A percentile compares a stretch with the other conserved stretches of the same genome.
Evolutionary conservation across 192 early-diverging fungal species (phyloP).

Genomic region (Coemansia sp.): DNA sequence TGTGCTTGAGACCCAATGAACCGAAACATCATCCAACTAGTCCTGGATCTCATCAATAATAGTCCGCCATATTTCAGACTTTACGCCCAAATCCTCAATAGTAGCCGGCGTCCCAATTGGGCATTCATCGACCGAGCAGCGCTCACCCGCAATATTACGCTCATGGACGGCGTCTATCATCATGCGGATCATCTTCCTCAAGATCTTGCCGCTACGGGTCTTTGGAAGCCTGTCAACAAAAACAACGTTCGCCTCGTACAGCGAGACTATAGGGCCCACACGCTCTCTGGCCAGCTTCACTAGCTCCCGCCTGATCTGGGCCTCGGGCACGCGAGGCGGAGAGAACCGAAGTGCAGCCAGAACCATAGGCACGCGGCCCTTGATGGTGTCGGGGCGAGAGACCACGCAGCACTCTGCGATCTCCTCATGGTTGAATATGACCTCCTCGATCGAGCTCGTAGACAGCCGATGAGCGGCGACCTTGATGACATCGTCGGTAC

Average conservation of each 20-base stretch:
- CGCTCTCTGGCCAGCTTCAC: constrained; percentile 64
- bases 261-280: constrained; percentile 83
- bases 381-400: constrained; percentile 65
- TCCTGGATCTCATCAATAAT: constrained; percentile 14
- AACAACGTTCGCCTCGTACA: constrained; percentile 66
- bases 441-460: constrained; percentile 77
- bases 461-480: constrained; percentile 85
- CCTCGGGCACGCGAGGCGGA: background rate
- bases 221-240: constrained; percentile 78
- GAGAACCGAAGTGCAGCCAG: constrained; percentile 57
- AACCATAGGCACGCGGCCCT: constrained; percentile 71
- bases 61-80: constrained; percentile 54
- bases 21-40: background rate
- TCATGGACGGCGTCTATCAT: constrained; percentile 69
- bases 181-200: constrained; percentile 74
- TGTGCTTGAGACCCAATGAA: background rate
- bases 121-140: constrained; percentile 25
- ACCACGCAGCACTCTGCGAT: constrained; percentile 76
- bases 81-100: constrained; percentile 74
- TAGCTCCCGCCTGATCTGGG: constrained; percentile 56
- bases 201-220: constrained; percentile 83
- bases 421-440: constrained; percentile 64
- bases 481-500: constrained; percentile 83
- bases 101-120: constrained; percentile 69
- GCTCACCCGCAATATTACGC: constrained; percentile 16